Percentiles rank a stretch among this genome's conserved stretches.
Evolutionary conservation across 2,329 filamentous ascomycete genomes (phyloP).

Genomic region (Nothopassalora personata): DNA sequence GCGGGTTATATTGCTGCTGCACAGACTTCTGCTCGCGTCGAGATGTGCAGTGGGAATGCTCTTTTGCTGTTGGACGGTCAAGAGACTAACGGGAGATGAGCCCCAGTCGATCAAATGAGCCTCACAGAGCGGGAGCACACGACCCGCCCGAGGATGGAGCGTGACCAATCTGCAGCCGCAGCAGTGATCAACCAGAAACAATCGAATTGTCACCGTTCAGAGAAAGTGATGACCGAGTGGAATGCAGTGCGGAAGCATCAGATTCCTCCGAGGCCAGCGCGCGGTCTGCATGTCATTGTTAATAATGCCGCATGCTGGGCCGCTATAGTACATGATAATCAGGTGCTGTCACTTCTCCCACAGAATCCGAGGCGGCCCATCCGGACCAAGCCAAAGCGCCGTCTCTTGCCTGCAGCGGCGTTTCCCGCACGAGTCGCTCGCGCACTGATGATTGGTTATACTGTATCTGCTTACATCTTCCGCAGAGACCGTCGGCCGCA

Average conservation of each 20-base stretch:
- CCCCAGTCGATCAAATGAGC: background rate
- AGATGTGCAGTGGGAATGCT: background rate
- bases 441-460: background rate
- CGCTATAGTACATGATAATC: background rate
- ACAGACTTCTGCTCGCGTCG: slow-evolving; percentile 1
- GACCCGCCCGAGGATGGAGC: background rate
- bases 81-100: background rate
- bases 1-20: background rate
- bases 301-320: background rate
- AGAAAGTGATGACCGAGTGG: no score
- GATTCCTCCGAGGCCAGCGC: background rate
- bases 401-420: background rate
- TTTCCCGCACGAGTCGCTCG: background rate
- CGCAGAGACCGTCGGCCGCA: background rate
- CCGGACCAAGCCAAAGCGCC: background rate
- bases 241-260: background rate
- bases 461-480: background rate
- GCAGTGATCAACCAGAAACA: background rate
- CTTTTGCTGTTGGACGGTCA: background rate
- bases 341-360: background rate
- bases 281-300: background rate
- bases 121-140: background rate
- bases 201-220: background rate
- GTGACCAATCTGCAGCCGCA: background rate
- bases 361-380: background rate